Base-by-base conservation (phyloP, 148 eudicot genomes). In the Diospyros lotus region DNA sequence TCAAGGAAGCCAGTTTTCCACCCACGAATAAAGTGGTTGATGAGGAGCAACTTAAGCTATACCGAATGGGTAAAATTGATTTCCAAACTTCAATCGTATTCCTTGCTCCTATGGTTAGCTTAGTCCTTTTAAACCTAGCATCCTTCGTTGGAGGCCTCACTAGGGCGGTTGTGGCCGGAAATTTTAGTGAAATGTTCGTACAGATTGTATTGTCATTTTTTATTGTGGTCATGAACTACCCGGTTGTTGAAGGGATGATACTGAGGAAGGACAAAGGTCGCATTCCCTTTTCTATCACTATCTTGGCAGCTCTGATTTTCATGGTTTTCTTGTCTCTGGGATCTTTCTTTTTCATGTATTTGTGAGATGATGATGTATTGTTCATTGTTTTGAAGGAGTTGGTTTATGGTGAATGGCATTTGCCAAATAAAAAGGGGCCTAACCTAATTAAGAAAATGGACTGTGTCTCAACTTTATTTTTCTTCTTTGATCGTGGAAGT, bases 161-260 rank as follows among this genome's bases (percentile, higher is more conserved):
- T n/a, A 80, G 73, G 64, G 52, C 71, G 18, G 11, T 79, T 45
- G 4, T 59, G 0, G 9, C 17, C 0, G 73, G 72, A 1, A 78
- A 61, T 45, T 79, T 51, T 73, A 73, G 74, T 63, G 73, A 78
- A 11, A 52, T 89, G 88, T 71, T 87, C 62, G 68, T 58, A 2
- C 97, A 93, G 79, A 40, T 73, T 42, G 13, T 86, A 14, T 45
- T 93, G n/a, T 81, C 93, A 14, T 68, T 82, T 8, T 89, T 76
- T 46, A 77, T 76, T 51, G 9, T 83, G 56, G 5, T 78, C 9
- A 55, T 93, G 80, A 80, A 79, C 52, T 83, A 74, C 67, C 94
- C 92, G 1, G 70, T 93, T 15, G 72, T 89, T 53, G 88, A 91
- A 65, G 97, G 94, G 75, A 87, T 91, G 89, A 9, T 88, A 9